phyloP scores from a whole-genome alignment of 345 rosid species.

The Erodium maritimum region DNA sequence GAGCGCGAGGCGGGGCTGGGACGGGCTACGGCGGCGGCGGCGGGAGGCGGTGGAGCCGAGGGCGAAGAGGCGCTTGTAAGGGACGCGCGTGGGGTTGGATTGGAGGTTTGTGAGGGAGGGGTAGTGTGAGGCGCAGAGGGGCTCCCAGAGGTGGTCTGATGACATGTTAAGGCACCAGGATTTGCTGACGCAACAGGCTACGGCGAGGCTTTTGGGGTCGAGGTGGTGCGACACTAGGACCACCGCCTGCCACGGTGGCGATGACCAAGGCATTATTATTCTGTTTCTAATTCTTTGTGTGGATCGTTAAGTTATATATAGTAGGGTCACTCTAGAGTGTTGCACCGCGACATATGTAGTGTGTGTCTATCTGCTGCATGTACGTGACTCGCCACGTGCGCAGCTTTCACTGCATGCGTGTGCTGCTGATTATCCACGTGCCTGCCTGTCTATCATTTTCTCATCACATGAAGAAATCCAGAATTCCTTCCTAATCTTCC shows the following conservation, averaged over 20 bases:
- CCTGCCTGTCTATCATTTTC: too few species aligned
- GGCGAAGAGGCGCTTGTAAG: slow-evolving; percentile 27
- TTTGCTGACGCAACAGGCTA: slow-evolving; percentile 35
- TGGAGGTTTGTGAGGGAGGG: slow-evolving; percentile 34
- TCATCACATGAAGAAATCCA: too few species aligned
- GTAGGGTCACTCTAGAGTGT: too few species aligned
- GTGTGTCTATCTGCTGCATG: too few species aligned
- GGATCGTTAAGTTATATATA: too few species aligned
- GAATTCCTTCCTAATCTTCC: too few species aligned
- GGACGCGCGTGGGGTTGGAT: slow-evolving; percentile 11
- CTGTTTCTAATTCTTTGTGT: too few species aligned
- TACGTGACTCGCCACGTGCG: too few species aligned
- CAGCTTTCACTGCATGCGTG: too few species aligned
- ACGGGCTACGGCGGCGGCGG: slow-evolving; percentile 18
- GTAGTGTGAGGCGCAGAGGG: slow-evolving; percentile 18
- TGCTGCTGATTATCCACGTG: too few species aligned
- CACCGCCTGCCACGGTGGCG: slow-evolving; percentile 30
- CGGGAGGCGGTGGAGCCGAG: slow-evolving; percentile 17
- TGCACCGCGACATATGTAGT: too few species aligned
- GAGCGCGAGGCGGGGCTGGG: slow-evolving; percentile 23
- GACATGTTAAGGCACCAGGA: slow-evolving; percentile 32
- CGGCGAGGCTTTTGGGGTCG: slow-evolving; percentile 33
- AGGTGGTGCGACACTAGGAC: slow-evolving; percentile 23
- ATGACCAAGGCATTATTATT: too few species aligned
- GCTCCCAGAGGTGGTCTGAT: slow-evolving; percentile 30